phyloP scores from a whole-genome alignment of 1,139 yeast species.

The Schizosaccharomyces versatilis region DNA sequence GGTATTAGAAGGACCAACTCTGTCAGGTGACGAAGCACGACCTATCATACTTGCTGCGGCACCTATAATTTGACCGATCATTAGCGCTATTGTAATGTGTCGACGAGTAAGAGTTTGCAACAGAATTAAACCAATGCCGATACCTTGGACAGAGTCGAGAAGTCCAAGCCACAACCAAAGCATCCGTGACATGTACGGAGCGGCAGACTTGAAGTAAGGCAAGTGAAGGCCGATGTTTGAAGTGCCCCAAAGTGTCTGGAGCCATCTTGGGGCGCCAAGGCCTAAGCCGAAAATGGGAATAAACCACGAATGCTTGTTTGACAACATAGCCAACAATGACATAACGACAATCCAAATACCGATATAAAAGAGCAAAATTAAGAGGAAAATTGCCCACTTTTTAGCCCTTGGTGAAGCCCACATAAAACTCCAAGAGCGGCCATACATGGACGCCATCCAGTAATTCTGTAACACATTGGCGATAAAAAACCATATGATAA shows the following conservation, averaged over 20 bases:
- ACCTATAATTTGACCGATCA: conserved; percentile 8
- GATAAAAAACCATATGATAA: conserved; percentile 10
- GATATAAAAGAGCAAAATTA: conserved; percentile 8
- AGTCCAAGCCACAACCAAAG: conserved; percentile 9
- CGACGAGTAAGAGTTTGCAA: conserved; percentile 7
- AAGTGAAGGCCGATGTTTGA: conserved; percentile 6
- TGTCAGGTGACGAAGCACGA: conserved; percentile 2
- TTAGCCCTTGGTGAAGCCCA: conserved; percentile 8
- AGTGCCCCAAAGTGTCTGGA: conserved; percentile 7
- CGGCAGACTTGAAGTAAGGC: conserved; percentile 7
- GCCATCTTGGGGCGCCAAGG: conserved; percentile 8
- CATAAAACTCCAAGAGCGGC: conserved; percentile 9
- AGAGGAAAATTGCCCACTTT: conserved; percentile 5
- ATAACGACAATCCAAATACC: conserved; percentile 8
- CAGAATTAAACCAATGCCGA: conserved; percentile 9
- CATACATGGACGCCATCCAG: conserved; percentile 9
- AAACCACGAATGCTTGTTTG: conserved; percentile 9
- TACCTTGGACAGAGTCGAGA: conserved; percentile 8
- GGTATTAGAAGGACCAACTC: conserved; percentile 4
- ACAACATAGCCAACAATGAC: conserved; percentile 3
- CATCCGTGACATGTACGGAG: conserved; percentile 5
- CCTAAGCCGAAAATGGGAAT: conserved; percentile 8
- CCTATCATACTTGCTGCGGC: conserved; percentile 6
- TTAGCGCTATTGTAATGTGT: conserved; percentile 6
- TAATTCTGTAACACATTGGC: conserved; percentile 9